Evolutionary conservation across 768 basidiomycete species (phyloP).

Genomic region (Phylloporus arenicola): DNA sequence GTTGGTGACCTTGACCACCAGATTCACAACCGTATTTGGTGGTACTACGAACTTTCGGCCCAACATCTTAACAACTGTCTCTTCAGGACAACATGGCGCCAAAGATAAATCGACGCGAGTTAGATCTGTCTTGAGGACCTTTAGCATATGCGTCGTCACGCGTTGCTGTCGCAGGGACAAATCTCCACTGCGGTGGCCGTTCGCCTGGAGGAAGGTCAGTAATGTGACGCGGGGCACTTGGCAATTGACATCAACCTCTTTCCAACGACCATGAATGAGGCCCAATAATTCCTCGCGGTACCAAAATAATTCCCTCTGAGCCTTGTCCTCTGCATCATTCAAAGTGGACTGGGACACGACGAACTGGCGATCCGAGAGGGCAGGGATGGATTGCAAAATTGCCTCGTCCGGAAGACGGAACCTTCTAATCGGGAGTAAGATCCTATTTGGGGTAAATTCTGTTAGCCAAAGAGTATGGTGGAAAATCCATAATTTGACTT

Average conservation of each 20-base stretch:
- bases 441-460: slow-evolving; percentile 31
- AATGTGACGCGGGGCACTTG: background rate
- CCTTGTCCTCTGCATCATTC: slow-evolving; percentile 50
- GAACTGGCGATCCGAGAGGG: slow-evolving; percentile 84
- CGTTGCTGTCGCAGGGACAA: slow-evolving; percentile 74
- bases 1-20: slow-evolving; percentile 57
- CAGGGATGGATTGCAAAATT: slow-evolving; percentile 70
- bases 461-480: slow-evolving; percentile 3
- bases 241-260: slow-evolving; percentile 52
- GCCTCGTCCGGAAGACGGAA: slow-evolving; percentile 54
- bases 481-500: slow-evolving; percentile 15
- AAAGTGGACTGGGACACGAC: slow-evolving; percentile 73
- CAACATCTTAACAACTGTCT: slow-evolving; percentile 11
- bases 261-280: slow-evolving; percentile 67
- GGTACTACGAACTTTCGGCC: slow-evolving; percentile 44
- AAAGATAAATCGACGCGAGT: slow-evolving; percentile 57
- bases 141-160: slow-evolving; percentile 75
- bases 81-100: slow-evolving; percentile 24
- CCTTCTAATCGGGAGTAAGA: slow-evolving; percentile 69
- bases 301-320: slow-evolving; percentile 88
- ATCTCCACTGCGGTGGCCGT: slow-evolving; percentile 69
- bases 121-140: slow-evolving; percentile 64
- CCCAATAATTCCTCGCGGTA: slow-evolving; percentile 86
- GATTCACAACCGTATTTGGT: slow-evolving; percentile 58
- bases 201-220: slow-evolving; percentile 47